Percentiles rank a stretch among this genome's conserved stretches.
phyloP scores from a whole-genome alignment of 257 asterid genomes.

The Fraxinus excelsior region DNA sequence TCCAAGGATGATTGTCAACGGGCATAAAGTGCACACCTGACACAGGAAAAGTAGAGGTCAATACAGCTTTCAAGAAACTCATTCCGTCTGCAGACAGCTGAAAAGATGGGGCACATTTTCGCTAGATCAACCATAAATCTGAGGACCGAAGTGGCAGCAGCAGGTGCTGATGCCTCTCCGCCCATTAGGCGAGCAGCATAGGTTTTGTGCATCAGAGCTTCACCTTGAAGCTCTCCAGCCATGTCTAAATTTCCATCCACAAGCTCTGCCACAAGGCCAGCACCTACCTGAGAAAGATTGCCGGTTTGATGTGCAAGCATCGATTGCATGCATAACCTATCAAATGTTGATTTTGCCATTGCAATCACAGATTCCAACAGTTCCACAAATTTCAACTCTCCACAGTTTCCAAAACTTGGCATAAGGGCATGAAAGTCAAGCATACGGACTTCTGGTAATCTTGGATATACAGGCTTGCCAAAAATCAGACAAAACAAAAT shows the following conservation, averaged over 20 bases:
- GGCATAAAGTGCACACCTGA: conserved; percentile 57
- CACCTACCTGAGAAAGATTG: conserved; percentile 90
- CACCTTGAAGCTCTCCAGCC: conserved; percentile 98
- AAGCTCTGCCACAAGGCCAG: conserved; percentile 92
- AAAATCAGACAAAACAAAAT: conserved; percentile 92
- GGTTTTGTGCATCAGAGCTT: conserved; percentile 98
- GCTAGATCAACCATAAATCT: conserved; percentile 99
- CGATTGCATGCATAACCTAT: conserved; percentile 81
- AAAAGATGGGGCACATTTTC: conserved; percentile 94
- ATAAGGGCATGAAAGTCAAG: conserved; percentile 97
- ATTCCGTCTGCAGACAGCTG: conserved; percentile 83
- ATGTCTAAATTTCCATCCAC: conserved; percentile 78
- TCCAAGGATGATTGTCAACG: not conserved
- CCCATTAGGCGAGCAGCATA: conserved; percentile 99
- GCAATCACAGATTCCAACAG: conserved; percentile 90
- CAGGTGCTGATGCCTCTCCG: conserved; percentile 99
- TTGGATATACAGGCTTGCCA: conserved; percentile 97
- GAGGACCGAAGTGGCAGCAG: conserved; percentile 96
- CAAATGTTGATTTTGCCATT: conserved; percentile 97
- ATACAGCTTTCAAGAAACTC: conserved; percentile 96
- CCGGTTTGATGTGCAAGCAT: conserved; percentile 90
- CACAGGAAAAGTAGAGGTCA: conserved; percentile 96
- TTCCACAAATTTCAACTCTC: conserved; percentile 82
- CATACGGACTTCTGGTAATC: conserved; percentile 99
- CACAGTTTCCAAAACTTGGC: conserved; percentile 77